Evolutionary conservation across 345 rosid species (phyloP).

Genomic region (Acer saccharum): DNA sequence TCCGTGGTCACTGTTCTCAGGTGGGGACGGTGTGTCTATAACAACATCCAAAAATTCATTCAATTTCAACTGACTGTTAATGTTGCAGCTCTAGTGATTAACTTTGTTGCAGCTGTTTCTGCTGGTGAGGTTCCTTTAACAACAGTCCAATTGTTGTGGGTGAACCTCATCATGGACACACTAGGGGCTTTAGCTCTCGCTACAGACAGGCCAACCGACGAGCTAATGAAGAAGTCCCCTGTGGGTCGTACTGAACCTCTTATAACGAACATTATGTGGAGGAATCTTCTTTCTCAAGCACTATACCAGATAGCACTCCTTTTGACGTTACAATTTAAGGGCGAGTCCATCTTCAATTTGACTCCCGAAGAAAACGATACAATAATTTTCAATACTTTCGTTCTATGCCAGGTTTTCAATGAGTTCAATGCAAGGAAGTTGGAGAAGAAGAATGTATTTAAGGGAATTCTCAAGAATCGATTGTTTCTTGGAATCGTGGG

Average conservation of each 20-base stretch:
- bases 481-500: conserved; percentile 61
- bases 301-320: conserved; percentile 57
- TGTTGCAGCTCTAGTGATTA: conserved; percentile 61
- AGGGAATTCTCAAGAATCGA: conserved; percentile 54
- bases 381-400: conserved; percentile 62
- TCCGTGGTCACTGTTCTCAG: conserved; percentile 58
- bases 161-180: conserved; percentile 70
- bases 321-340: conserved; percentile 57
- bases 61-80: conserved; percentile 72
- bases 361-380: conserved; percentile 49
- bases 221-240: conserved; percentile 53
- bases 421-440: conserved; percentile 72
- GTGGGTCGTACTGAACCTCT: conserved; percentile 54
- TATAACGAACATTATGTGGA: conserved; percentile 74
- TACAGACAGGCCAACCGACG: conserved; percentile 60
- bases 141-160: conserved; percentile 66
- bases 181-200: conserved; percentile 74
- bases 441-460: conserved; percentile 67
- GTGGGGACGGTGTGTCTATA: conserved; percentile 70
- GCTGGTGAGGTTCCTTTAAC: conserved; percentile 63
- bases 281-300: conserved; percentile 64
- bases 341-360: conserved; percentile 51
- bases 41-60: conserved; percentile 63
- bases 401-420: conserved; percentile 67
- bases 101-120: conserved; percentile 60